These are phyloP conservation scores for Batkoa obscura DNA, from an alignment of 371 early-diverging fungal species.

Conservation along the genomic window DNA sequence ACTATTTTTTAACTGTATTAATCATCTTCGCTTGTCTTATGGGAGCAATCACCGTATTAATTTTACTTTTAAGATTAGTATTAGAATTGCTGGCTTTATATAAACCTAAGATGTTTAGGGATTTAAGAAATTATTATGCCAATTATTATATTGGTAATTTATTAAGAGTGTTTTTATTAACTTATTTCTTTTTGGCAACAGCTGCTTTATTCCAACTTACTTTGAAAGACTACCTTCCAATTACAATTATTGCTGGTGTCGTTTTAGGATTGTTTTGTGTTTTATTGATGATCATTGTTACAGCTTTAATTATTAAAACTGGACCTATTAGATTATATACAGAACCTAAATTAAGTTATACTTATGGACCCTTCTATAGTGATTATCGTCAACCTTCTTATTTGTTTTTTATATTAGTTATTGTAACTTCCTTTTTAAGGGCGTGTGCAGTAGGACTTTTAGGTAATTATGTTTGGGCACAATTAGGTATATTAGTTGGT, in stretches of 20 bases:
- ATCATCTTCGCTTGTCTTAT: neutral
- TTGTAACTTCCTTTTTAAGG: constrained; percentile 11
- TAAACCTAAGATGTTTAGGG: neutral
- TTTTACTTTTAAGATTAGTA: neutral
- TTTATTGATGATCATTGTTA: neutral
- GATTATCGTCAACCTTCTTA: constrained; percentile 13
- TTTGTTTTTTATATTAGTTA: constrained; percentile 15
- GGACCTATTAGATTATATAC: constrained; percentile 13
- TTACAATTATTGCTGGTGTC: constrained; percentile 11
- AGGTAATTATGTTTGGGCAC: neutral
- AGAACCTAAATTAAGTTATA: constrained; percentile 13
- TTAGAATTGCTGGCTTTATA: neutral
- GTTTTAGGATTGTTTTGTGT: constrained; percentile 9
- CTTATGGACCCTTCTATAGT: constrained; percentile 14
- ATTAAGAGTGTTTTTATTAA: neutral
- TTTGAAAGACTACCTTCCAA: constrained; percentile 10
- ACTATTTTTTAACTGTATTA: constrained; percentile 2
- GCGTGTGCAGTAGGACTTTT: constrained; percentile 13
- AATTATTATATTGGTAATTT: constrained; percentile 4
- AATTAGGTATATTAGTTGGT: neutral
- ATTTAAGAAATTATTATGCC: neutral
- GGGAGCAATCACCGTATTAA: neutral
- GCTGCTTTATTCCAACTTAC: constrained; percentile 14
- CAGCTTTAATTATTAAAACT: constrained; percentile 8
- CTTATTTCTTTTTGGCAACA: neutral